A percentile compares a stretch with the other conserved stretches of the same genome.
phyloP scores from a whole-genome alignment of 2,329 filamentous ascomycete species.

The Xylariaceae sp. region DNA sequence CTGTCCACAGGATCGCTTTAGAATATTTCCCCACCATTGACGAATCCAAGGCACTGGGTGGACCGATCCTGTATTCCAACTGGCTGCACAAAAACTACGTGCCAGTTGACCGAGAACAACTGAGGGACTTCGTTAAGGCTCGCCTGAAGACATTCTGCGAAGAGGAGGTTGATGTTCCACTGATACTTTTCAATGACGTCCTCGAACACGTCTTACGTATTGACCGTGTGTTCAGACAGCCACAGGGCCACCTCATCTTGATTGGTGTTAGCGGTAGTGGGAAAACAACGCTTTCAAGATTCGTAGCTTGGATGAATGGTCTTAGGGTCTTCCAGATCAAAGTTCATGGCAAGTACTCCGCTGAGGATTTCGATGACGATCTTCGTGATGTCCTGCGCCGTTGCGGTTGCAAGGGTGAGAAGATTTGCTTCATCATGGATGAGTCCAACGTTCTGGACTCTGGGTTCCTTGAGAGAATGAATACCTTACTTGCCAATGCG shows the following conservation, averaged over 20 bases:
- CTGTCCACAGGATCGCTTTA: slow-evolving; percentile 78
- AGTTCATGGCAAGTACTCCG: slow-evolving; percentile 96
- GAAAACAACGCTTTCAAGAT: slow-evolving; percentile 96
- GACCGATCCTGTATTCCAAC: slow-evolving; percentile 96
- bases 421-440: slow-evolving; percentile 99
- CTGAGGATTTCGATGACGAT: slow-evolving; percentile 98
- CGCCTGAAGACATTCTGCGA: slow-evolving; percentile 98
- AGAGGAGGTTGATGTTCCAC: slow-evolving; percentile 96
- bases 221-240: slow-evolving; percentile 96
- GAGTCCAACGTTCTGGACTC: slow-evolving; percentile 98
- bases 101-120: slow-evolving; percentile 88
- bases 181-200: slow-evolving; percentile 99
- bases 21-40: slow-evolving; percentile 96
- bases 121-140: slow-evolving; percentile 96
- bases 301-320: slow-evolving; percentile 99
- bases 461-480: slow-evolving; percentile 98
- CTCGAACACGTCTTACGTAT: slow-evolving; percentile 97
- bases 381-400: slow-evolving; percentile 87
- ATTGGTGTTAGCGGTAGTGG: slow-evolving; percentile 98
- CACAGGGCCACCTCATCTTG: slow-evolving; percentile 94
- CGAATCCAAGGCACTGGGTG: slow-evolving; percentile 79
- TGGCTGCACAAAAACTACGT: slow-evolving; percentile 99
- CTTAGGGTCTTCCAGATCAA: slow-evolving; percentile 99
- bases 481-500: slow-evolving; percentile 96
- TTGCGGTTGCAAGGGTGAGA: slow-evolving; percentile 96